Conservation (phyloP, 176 grass and related monocot species). For the Musa beccarii region DNA sequence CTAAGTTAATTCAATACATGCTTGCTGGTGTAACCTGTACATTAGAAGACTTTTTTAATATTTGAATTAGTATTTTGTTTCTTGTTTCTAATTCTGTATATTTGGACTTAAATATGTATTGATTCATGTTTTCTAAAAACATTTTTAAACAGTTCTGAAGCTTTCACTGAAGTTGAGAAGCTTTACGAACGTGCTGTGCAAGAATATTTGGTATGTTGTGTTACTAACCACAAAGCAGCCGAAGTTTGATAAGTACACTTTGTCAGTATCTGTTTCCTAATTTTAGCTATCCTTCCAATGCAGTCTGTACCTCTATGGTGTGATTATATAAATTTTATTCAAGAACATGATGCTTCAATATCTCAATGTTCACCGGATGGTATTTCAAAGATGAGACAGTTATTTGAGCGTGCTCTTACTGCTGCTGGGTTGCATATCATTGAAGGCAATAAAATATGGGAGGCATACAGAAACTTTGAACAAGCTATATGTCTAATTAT, state of each 20-base stretch:
- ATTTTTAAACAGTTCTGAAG: slow-evolving; percentile 39
- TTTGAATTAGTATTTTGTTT: neutral
- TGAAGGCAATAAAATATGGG: slow-evolving; percentile 79
- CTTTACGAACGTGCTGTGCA: slow-evolving; percentile 82
- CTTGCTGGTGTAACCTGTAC: neutral
- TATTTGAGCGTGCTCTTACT: slow-evolving; percentile 81
- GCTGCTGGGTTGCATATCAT: slow-evolving; percentile 61
- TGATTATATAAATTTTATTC: slow-evolving; percentile 78
- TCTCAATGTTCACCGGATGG: slow-evolving; percentile 56
- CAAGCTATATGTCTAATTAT: slow-evolving; percentile 72
- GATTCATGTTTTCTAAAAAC: neutral
- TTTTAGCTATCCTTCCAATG: slow-evolving; percentile 24
- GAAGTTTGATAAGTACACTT: neutral
- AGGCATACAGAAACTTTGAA: slow-evolving; percentile 86
- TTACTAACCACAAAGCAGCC: neutral
- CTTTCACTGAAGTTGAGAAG: slow-evolving; percentile 52
- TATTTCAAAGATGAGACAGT: slow-evolving; percentile 71
- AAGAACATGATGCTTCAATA: slow-evolving; percentile 66
- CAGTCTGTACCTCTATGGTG: slow-evolving; percentile 75
- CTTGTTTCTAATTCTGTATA: neutral
- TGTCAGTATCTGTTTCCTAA: slow-evolving; percentile 12
- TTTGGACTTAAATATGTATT: neutral
- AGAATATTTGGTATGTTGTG: slow-evolving; percentile 73
- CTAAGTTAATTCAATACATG: neutral
- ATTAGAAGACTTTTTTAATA: neutral